phyloP scores from a whole-genome alignment of 192 early-diverging fungal species.

The Entophlyctis luteolus region DNA sequence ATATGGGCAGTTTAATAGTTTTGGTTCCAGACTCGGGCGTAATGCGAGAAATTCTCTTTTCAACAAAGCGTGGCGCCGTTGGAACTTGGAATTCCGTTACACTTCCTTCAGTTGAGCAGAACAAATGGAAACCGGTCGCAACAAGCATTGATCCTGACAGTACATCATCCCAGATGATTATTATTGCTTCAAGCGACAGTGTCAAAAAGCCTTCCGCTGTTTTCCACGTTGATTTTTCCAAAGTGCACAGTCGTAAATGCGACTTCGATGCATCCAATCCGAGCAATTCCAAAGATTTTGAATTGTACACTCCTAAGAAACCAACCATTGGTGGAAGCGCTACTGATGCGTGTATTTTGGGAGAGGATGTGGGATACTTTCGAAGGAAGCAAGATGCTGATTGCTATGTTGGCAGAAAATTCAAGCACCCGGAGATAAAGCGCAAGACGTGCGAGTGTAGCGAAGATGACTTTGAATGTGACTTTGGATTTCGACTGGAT shows the following conservation, averaged over 20 bases:
- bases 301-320: slow-evolving; percentile 62
- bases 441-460: slow-evolving; percentile 67
- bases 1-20: slow-evolving; percentile 76
- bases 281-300: slow-evolving; percentile 56
- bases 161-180: slow-evolving; percentile 66
- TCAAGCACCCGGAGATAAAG: slow-evolving; percentile 54
- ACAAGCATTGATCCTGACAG: slow-evolving; percentile 77
- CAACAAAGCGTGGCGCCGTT: slow-evolving; percentile 63
- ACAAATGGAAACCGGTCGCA: slow-evolving; percentile 48
- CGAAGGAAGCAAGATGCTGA: slow-evolving; percentile 71
- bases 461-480: slow-evolving; percentile 87
- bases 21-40: slow-evolving; percentile 55
- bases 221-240: slow-evolving; percentile 70
- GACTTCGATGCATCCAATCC: slow-evolving; percentile 55
- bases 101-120: slow-evolving; percentile 35
- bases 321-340: slow-evolving; percentile 9
- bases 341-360: slow-evolving; percentile 74
- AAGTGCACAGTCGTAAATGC: slow-evolving; percentile 63
- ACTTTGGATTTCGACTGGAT: slow-evolving; percentile 70
- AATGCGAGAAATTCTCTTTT: slow-evolving; percentile 63
- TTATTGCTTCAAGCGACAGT: slow-evolving; percentile 36
- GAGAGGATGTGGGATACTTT: slow-evolving; percentile 64
- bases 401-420: slow-evolving; percentile 69
- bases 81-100: slow-evolving; percentile 58
- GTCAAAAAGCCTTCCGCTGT: slow-evolving; percentile 31